Conservation (phyloP, 176 grass and related monocot species). For the Alloteropsis semialata region DNA sequence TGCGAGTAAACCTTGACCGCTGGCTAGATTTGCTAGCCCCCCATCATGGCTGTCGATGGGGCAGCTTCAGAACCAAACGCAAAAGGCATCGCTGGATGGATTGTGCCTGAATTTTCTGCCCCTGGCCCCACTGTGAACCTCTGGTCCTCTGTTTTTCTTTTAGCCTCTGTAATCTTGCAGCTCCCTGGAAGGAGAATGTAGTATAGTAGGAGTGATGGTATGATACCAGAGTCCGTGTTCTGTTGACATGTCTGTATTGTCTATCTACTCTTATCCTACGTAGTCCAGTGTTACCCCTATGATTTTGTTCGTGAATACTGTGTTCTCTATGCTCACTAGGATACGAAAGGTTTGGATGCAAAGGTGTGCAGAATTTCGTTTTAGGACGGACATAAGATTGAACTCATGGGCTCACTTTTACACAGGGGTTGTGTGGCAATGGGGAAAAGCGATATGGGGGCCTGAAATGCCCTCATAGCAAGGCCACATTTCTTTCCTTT, state of each 20-base stretch:
- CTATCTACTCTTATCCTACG: neutral
- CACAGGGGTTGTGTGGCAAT: too few relatives aligned
- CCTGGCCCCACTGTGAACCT: neutral
- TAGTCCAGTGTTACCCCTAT: neutral
- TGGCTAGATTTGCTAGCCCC: neutral
- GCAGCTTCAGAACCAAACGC: neutral
- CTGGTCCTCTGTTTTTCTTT: neutral
- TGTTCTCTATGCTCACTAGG: neutral
- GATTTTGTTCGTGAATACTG: neutral
- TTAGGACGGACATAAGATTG: too few relatives aligned
- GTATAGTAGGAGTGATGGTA: neutral
- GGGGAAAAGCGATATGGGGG: too few relatives aligned
- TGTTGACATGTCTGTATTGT: neutral
- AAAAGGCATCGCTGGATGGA: neutral
- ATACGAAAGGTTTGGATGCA: too few relatives aligned
- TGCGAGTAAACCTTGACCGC: slow-evolving; percentile 58
- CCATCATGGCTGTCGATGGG: neutral
- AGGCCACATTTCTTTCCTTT: too few relatives aligned
- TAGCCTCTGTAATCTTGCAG: neutral
- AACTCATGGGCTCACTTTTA: too few relatives aligned
- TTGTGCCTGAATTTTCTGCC: neutral
- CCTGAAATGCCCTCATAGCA: too few relatives aligned
- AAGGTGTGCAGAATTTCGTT: too few relatives aligned
- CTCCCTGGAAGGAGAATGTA: slow-evolving; percentile 3
- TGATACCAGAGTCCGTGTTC: neutral